Conservation (phyloP, 2,329 filamentous ascomycete species). For the Colletotrichum chrysophilum region DNA sequence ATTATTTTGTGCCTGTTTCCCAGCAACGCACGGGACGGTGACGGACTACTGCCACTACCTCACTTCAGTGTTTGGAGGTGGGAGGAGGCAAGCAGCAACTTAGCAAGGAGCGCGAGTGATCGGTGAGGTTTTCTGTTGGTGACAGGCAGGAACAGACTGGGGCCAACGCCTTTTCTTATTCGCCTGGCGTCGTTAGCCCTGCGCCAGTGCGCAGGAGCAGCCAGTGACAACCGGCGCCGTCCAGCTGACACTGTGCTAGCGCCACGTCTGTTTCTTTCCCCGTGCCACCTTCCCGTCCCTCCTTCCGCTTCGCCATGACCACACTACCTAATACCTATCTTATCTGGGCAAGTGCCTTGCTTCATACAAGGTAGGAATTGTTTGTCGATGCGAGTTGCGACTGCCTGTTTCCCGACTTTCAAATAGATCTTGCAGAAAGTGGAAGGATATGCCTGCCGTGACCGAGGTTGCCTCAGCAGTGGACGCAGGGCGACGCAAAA, state of each 20-base stretch:
- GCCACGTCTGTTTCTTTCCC: background rate
- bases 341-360: background rate
- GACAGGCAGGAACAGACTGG: background rate
- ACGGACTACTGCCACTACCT: background rate
- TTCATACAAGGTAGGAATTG: background rate
- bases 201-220: background rate
- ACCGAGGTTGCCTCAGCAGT: background rate
- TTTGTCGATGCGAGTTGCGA: background rate
- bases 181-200: background rate
- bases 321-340: background rate
- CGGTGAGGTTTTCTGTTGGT: background rate
- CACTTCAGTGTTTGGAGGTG: background rate
- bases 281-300: conserved; percentile 16
- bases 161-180: background rate
- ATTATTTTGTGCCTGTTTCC: conserved; percentile 14
- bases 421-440: background rate
- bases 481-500: background rate
- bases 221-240: background rate
- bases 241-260: conserved; percentile 14
- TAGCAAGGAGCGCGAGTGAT: background rate
- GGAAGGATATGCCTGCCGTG: background rate
- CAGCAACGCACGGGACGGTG: conserved; percentile 10
- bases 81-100: background rate
- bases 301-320: background rate
- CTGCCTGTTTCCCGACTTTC: background rate